Percentiles rank a stretch among this genome's conserved stretches.
Evolutionary conservation across 2,329 filamentous ascomycete species (phyloP).

Genomic region (Hymenoscyphus scutula): DNA sequence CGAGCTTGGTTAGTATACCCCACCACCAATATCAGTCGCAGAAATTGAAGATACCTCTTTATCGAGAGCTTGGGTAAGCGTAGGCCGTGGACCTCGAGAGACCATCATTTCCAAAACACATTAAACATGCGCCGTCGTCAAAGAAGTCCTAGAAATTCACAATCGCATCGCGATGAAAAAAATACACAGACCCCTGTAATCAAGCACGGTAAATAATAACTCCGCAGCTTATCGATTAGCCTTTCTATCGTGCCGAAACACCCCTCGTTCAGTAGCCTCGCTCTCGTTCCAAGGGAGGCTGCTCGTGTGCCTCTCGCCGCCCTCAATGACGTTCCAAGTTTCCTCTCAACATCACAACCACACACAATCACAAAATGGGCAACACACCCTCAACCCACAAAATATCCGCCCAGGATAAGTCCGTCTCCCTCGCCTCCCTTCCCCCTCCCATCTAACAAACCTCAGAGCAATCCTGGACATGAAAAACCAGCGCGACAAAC

Average conservation of each 20-base stretch:
- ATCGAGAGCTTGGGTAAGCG: slow-evolving; percentile 57
- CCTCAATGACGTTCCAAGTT: background rate
- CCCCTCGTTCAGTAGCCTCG: background rate
- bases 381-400: slow-evolving; percentile 62
- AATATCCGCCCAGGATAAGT: slow-evolving; percentile 85
- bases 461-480: slow-evolving; percentile 90
- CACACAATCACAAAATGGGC: slow-evolving; percentile 49
- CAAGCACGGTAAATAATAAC: slow-evolving; percentile 12
- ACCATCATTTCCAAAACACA: slow-evolving; percentile 27
- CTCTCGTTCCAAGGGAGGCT: background rate
- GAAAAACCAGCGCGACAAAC: slow-evolving; percentile 95
- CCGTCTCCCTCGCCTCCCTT: slow-evolving; percentile 35
- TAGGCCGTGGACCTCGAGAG: slow-evolving; percentile 43
- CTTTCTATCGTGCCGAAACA: background rate
- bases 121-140: background rate
- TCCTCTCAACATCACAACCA: background rate
- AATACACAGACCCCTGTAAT: slow-evolving; percentile 12
- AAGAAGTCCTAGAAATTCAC: background rate
- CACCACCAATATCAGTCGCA: background rate
- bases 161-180: background rate
- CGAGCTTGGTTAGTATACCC: slow-evolving; percentile 18
- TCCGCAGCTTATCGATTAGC: slow-evolving; percentile 13
- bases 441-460: background rate
- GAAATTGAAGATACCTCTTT: slow-evolving; percentile 49
- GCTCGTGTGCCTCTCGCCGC: background rate